These are phyloP conservation scores for Ganoderma sinense DNA, from an alignment of 1,284 basidiomycete species.

Conservation along the genomic window DNA sequence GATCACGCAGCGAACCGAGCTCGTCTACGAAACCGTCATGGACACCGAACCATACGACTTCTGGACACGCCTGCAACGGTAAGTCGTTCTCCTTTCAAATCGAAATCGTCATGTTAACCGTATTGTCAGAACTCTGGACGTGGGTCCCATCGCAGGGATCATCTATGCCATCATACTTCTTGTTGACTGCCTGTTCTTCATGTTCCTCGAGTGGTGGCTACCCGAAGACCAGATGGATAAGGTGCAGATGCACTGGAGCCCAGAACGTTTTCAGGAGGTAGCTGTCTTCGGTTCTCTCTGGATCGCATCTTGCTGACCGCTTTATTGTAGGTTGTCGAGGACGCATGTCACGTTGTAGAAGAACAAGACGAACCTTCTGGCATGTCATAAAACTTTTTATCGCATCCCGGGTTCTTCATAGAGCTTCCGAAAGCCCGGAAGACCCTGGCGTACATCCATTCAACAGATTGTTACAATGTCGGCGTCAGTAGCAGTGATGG, in stretches of 20 bases:
- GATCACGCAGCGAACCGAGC: conserved; percentile 84
- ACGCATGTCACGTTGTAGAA: not conserved
- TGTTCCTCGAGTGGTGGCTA: conserved; percentile 79
- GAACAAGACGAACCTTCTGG: not conserved
- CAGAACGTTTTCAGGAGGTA: conserved; percentile 45
- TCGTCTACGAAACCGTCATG: conserved; percentile 81
- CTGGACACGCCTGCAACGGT: conserved; percentile 79
- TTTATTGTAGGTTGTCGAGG: conserved; percentile 16
- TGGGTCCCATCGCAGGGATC: conserved; percentile 78
- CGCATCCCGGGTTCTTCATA: not conserved
- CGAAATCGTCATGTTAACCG: not conserved
- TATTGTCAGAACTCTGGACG: conserved; percentile 63
- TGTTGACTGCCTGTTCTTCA: conserved; percentile 83
- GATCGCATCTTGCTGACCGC: not conserved
- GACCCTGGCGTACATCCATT: not conserved
- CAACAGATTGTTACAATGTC: not conserved
- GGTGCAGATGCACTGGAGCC: conserved; percentile 58
- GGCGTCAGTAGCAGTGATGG: not conserved
- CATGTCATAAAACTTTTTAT: not conserved
- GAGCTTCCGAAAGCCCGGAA: not conserved
- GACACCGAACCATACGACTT: conserved; percentile 66
- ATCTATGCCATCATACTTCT: conserved; percentile 84
- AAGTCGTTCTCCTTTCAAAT: conserved; percentile 8
- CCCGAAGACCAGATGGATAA: conserved; percentile 76
- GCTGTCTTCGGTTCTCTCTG: not conserved